Evolutionary conservation across 2,329 filamentous ascomycete species (phyloP).

Genomic region (Aspergillus jensenii): DNA sequence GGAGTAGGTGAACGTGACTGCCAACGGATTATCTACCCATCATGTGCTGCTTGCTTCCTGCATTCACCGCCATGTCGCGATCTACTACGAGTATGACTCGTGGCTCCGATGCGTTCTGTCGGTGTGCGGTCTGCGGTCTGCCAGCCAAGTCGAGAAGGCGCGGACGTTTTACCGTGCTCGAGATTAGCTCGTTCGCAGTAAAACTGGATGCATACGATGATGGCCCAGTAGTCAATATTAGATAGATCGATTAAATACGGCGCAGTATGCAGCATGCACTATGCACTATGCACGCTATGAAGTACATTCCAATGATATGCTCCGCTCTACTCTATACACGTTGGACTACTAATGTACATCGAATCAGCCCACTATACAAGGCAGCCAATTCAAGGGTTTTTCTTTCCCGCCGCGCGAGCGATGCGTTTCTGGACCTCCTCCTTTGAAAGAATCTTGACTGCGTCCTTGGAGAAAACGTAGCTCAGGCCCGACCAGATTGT

Average conservation of each 20-base stretch:
- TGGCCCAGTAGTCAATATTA: not conserved
- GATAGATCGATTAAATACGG: not conserved
- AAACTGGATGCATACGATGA: not conserved
- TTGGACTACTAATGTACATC: too few relatives aligned
- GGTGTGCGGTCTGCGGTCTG: too few relatives aligned
- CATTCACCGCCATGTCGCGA: too few relatives aligned
- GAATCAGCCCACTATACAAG: not conserved
- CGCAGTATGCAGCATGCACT: not conserved
- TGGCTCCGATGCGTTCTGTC: too few relatives aligned
- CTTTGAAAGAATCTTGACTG: slow-evolving; percentile 75
- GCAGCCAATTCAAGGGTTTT: slow-evolving; percentile 10
- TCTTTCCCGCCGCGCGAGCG: slow-evolving; percentile 29
- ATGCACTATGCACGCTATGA: not conserved
- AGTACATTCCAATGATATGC: too few relatives aligned
- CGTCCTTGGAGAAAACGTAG: slow-evolving; percentile 87
- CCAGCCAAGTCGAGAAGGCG: too few relatives aligned
- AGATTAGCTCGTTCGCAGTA: not conserved
- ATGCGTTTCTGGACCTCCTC: slow-evolving; percentile 41
- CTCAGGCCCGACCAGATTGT: slow-evolving; percentile 93
- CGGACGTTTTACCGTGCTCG: too few relatives aligned
- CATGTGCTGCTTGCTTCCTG: too few relatives aligned
- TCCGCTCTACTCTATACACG: too few relatives aligned
- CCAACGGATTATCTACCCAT: too few relatives aligned
- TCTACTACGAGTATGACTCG: too few relatives aligned
- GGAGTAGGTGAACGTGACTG: too few relatives aligned